Conservation (phyloP, 2,329 filamentous ascomycete genomes). For the Aspergillus puulaauensis region DNA sequence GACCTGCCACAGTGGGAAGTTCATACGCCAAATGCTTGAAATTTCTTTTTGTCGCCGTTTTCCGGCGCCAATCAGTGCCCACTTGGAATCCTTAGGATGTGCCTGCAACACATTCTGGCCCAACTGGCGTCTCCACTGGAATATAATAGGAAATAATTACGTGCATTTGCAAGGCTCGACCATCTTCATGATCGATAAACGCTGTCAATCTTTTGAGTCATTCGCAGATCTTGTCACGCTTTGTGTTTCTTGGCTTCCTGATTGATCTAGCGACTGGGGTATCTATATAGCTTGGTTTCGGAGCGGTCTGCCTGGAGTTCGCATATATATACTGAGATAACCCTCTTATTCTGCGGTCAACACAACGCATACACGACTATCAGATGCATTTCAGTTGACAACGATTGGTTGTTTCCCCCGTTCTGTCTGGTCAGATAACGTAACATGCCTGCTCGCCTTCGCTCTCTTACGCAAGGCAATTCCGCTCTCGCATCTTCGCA, state of each 20-base stretch:
- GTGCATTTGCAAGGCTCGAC: neutral
- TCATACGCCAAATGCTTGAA: constrained; percentile 10
- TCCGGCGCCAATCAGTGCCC: neutral
- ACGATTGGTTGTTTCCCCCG: neutral
- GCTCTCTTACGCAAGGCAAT: constrained; percentile 22
- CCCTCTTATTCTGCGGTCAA: neutral
- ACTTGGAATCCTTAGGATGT: neutral
- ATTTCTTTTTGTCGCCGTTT: constrained; percentile 1
- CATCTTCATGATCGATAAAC: neutral
- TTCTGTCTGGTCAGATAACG: neutral
- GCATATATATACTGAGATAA: constrained; percentile 2
- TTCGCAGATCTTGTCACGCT: neutral
- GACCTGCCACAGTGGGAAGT: constrained; percentile 20
- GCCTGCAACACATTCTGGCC: neutral
- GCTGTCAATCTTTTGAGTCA: neutral
- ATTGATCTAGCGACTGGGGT: constrained; percentile 13
- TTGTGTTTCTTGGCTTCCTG: constrained; percentile 21
- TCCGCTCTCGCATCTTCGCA: constrained; percentile 19
- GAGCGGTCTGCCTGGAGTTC: neutral
- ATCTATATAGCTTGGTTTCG: neutral
- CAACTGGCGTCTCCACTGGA: constrained; percentile 6
- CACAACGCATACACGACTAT: neutral
- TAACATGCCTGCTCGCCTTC: constrained; percentile 29
- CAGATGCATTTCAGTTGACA: neutral
- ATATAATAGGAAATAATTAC: constrained; percentile 3